Conservation (phyloP, 495 filamentous ascomycete species). For the Margaritispora aquatica region DNA sequence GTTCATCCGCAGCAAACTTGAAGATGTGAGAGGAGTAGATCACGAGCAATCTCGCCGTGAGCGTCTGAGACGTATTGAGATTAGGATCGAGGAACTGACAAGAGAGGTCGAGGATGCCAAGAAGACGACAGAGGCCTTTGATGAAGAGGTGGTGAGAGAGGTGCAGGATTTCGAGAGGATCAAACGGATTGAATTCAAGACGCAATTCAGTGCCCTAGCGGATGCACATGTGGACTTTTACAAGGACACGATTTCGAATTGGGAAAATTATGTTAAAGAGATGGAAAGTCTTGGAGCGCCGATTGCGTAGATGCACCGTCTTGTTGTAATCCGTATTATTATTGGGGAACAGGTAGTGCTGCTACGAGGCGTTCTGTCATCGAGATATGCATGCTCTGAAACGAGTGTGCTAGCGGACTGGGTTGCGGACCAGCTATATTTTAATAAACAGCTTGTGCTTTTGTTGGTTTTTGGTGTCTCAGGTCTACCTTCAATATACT, state of each 20-base stretch:
- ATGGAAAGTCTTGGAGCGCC: slow-evolving; percentile 65
- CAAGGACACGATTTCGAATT: slow-evolving; percentile 67
- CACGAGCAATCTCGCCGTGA: slow-evolving; percentile 88
- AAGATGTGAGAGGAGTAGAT: slow-evolving; percentile 94
- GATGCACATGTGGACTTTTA: slow-evolving; percentile 88
- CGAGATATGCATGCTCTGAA: neutral
- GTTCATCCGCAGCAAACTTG: slow-evolving; percentile 93
- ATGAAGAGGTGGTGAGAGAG: slow-evolving; percentile 90
- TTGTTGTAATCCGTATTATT: neutral
- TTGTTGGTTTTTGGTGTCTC: too few relatives aligned
- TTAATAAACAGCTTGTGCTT: too few relatives aligned
- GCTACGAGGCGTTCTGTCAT: neutral
- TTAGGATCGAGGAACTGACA: slow-evolving; percentile 84
- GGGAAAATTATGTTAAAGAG: slow-evolving; percentile 83
- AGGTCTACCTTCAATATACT: too few relatives aligned
- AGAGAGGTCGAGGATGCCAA: slow-evolving; percentile 82
- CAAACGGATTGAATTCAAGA: slow-evolving; percentile 87
- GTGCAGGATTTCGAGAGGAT: slow-evolving; percentile 92
- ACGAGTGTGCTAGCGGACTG: too few relatives aligned
- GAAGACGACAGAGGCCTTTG: slow-evolving; percentile 77
- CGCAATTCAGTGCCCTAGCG: slow-evolving; percentile 74
- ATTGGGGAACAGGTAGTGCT: neutral
- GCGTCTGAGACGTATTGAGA: slow-evolving; percentile 79
- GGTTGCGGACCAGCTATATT: too few relatives aligned
- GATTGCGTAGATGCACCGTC: slow-evolving; percentile 5